These are phyloP conservation scores for Triticum timopheevii DNA, from an alignment of 176 grass and related monocot species.

Conservation along the genomic window DNA sequence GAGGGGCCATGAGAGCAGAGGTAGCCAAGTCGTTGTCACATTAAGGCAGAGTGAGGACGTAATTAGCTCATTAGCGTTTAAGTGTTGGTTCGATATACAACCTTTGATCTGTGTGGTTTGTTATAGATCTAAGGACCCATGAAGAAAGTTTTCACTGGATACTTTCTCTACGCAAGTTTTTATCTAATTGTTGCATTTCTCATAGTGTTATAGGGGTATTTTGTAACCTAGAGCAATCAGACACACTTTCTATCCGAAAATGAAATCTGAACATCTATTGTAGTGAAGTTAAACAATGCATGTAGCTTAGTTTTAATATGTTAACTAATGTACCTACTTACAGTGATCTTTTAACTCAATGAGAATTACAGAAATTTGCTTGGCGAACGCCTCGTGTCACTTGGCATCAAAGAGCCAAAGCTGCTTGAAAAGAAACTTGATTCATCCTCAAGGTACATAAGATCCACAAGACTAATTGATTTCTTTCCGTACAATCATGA, in stretches of 20 bases:
- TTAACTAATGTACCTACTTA: not conserved
- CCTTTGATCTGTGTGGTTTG: too few relatives aligned
- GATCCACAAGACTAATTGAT: constrained; percentile 73
- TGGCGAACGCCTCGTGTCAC: constrained; percentile 62
- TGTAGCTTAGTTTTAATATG: not conserved
- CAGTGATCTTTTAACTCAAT: not conserved
- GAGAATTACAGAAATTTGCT: constrained; percentile 72
- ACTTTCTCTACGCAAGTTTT: too few relatives aligned
- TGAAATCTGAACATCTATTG: not conserved
- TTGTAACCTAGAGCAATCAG: too few relatives aligned
- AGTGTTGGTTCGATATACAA: too few relatives aligned
- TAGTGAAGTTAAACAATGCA: not conserved
- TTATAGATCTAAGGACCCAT: too few relatives aligned
- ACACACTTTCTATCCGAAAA: not conserved
- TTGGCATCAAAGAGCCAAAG: constrained; percentile 68
- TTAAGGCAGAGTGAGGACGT: too few relatives aligned
- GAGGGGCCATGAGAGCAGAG: too few relatives aligned
- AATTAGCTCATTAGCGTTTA: too few relatives aligned
- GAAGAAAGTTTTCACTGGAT: too few relatives aligned
- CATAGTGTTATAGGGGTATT: too few relatives aligned
- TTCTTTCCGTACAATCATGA: not conserved
- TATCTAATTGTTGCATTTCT: too few relatives aligned
- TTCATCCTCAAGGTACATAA: constrained; percentile 81
- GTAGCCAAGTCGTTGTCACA: too few relatives aligned
- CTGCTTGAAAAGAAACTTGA: constrained; percentile 90